Evolutionary conservation across 2,329 filamentous ascomycete genomes (phyloP), one percentile per base, ranked within the genome.

Genomic region (Penicillium sp.): DNA sequence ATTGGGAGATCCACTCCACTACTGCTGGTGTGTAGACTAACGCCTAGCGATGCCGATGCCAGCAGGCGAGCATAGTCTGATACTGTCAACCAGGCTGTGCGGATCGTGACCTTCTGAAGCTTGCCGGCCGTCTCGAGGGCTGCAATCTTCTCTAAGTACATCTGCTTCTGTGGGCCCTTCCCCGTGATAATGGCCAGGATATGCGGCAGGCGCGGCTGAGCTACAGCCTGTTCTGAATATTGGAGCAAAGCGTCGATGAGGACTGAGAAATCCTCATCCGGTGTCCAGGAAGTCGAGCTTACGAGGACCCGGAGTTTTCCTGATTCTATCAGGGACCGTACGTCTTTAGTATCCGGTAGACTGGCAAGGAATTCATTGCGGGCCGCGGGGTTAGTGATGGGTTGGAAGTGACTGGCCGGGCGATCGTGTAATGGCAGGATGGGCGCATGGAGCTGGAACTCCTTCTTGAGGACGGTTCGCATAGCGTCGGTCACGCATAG

Each of bases 1-100:
- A 99, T 99, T 0, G 94, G 94, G 18, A 99, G 79, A 73, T 99
- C 94, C 0, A 99, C 92, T 1, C 94, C 94, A 2, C 91, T 96
- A 62, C 90, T 95, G 13, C 92, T 97, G 61, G 86, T 96, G 76
- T 99, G 94, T 23, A 99, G 79, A 52, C 91, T 96, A 21, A 99
- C 85, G 9, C 94, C 94, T 0, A 99, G 79, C 66, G 97, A 93
- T 3, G 94, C 92, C 40, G 88, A 88, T 10, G 88, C 90, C 26
- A 99, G 85, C 3, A 99, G 81, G 1, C 79, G 81, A 1, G 94
- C 93, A 70, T 99, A 99, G 71, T 96, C 89, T 51, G 85, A 80
- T 5, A 90, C 88, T 8, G 85, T 88, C 16, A 99, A 82, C 88
- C 94, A 99, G 0, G 92, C 89, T 0, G 92, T 96, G 33, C 81